phyloP scores from a whole-genome alignment of 768 basidiomycete species.

The Tremella yokohamensis region DNA sequence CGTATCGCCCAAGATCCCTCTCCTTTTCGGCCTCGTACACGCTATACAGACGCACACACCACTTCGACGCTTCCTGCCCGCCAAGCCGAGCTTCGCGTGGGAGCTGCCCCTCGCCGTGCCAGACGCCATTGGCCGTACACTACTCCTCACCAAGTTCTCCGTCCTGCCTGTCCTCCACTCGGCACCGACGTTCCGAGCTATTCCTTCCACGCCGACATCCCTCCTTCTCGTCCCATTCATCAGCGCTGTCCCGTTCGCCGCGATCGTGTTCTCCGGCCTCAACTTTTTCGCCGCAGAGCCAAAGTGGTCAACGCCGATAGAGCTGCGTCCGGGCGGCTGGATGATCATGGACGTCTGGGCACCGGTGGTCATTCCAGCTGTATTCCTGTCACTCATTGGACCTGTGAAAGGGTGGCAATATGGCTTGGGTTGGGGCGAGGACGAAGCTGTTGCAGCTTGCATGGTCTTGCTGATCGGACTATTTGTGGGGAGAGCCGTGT shows the following conservation, averaged over 20 bases:
- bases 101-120: conserved; percentile 72
- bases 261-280: conserved; percentile 52
- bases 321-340: conserved; percentile 80
- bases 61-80: conserved; percentile 62
- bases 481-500: conserved; percentile 64
- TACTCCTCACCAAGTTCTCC: conserved; percentile 72
- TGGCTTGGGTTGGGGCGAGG: conserved; percentile 29
- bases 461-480: conserved; percentile 62
- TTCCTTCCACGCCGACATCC: conserved; percentile 70
- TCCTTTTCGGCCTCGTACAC: conserved; percentile 64
- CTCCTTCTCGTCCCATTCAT: conserved; percentile 76
- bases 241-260: conserved; percentile 62
- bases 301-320: conserved; percentile 68
- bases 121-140: conserved; percentile 74
- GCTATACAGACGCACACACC: conserved; percentile 41
- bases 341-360: conserved; percentile 79
- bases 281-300: conserved; percentile 71
- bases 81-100: conserved; percentile 57
- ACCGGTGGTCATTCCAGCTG: conserved; percentile 69
- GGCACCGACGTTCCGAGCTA: conserved; percentile 62
- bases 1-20: conserved; percentile 64
- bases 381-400: conserved; percentile 79
- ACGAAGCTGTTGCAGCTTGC: conserved; percentile 65
- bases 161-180: conserved; percentile 60
- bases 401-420: conserved; percentile 57